Evolutionary conservation across 176 grass and related monocot species (phyloP).

Genomic region (Cocos nucifera): DNA sequence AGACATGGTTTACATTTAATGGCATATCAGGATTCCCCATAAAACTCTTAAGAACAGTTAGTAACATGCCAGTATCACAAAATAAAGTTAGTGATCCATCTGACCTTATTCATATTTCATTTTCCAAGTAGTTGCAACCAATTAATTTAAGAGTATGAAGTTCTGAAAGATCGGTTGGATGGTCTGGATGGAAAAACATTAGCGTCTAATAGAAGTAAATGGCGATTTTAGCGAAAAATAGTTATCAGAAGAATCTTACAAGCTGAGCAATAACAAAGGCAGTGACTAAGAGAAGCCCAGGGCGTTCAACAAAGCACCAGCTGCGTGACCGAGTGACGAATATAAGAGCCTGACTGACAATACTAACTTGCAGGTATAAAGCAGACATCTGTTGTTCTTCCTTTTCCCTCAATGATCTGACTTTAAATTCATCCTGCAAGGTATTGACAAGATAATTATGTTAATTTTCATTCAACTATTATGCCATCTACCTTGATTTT

Average conservation of each 20-base stretch:
- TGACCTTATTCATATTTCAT: no score
- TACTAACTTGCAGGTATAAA: conserved; percentile 96
- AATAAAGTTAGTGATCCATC: no score
- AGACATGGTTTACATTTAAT: no score
- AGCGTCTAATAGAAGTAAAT: no score
- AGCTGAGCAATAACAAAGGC: conserved; percentile 86
- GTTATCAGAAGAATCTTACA: conserved; percentile 27
- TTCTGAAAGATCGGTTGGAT: no score
- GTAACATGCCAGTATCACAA: no score
- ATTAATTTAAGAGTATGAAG: no score
- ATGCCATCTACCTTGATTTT: no score
- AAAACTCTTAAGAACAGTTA: no score
- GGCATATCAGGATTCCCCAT: no score
- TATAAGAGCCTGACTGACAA: conserved; percentile 97
- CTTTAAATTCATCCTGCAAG: conserved; percentile 54
- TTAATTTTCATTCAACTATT: not conserved
- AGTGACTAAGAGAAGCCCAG: conserved; percentile 43
- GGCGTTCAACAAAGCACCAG: conserved; percentile 51
- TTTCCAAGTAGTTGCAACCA: no score
- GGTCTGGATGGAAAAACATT: no score
- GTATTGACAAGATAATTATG: not conserved
- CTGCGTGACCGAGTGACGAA: conserved; percentile 82
- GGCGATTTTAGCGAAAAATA: not conserved
- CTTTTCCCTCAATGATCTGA: conserved; percentile 31
- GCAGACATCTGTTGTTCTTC: conserved; percentile 74